Percentiles rank a stretch among this genome's conserved stretches.
These are phyloP conservation scores for Pseudogymnoascus verrucosus DNA, from an alignment of 2,329 filamentous ascomycete genomes.

Conservation along the genomic window DNA sequence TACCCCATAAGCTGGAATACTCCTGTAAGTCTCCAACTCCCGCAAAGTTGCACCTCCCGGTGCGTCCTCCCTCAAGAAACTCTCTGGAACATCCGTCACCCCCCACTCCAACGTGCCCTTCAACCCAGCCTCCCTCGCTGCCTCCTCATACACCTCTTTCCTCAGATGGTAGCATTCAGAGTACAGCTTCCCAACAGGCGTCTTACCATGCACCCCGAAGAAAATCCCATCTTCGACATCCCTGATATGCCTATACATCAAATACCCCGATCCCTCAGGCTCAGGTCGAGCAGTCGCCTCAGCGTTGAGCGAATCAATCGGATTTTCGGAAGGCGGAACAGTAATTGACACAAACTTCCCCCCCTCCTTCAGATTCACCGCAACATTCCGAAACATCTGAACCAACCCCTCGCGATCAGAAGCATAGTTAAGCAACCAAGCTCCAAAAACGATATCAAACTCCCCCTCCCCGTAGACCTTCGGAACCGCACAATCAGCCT, in stretches of 20 bases:
- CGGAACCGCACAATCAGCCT: constrained; percentile 26
- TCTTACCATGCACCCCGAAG: constrained; percentile 15
- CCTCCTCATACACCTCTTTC: constrained; percentile 24
- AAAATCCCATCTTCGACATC: constrained; percentile 21
- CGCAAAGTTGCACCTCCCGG: constrained; percentile 19
- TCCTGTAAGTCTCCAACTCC: constrained; percentile 22
- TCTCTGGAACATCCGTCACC: constrained; percentile 20
- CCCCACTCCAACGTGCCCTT: constrained; percentile 22
- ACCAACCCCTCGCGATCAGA: constrained; percentile 23
- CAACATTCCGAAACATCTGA: constrained; percentile 30
- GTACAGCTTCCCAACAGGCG: constrained; percentile 18
- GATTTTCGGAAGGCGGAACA: constrained; percentile 19
- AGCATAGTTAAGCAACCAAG: constrained; percentile 34
- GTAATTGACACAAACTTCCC: constrained; percentile 30
- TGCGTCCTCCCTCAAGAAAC: constrained; percentile 17
- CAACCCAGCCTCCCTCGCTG: constrained; percentile 25
- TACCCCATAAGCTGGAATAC: constrained; percentile 21
- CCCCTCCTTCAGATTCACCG: constrained; percentile 29
- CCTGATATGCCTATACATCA: constrained; percentile 12
- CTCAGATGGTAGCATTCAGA: constrained; percentile 26
- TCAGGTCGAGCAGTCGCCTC: constrained; percentile 14
- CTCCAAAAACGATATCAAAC: constrained; percentile 31
- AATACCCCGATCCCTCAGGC: constrained; percentile 16
- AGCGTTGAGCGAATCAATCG: constrained; percentile 18
- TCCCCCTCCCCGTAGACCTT: constrained; percentile 18